These are phyloP conservation scores for Colletotrichum lentis DNA, from an alignment of 2,329 filamentous ascomycete genomes.

Conservation along the genomic window DNA sequence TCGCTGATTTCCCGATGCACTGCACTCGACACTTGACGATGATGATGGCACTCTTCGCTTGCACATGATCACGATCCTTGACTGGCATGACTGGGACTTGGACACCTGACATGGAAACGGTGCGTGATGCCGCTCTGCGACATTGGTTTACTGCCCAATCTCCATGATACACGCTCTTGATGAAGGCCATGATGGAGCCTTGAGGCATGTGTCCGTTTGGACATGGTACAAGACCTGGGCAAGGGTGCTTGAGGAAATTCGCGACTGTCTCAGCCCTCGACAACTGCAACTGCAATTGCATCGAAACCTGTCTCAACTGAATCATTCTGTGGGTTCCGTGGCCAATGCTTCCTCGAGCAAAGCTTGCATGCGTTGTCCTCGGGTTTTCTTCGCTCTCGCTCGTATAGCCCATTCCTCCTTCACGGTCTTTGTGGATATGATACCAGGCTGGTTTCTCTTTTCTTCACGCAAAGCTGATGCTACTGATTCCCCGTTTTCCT, in stretches of 20 bases:
- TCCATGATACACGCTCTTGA: slow-evolving; percentile 32
- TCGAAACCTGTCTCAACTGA: slow-evolving; percentile 7
- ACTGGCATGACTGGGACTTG: slow-evolving; percentile 33
- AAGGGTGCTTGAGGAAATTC: background rate
- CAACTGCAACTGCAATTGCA: slow-evolving; percentile 47
- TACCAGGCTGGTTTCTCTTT: slow-evolving; percentile 19
- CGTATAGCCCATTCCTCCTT: slow-evolving; percentile 17
- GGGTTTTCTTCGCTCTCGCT: background rate
- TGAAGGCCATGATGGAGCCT: slow-evolving; percentile 22
- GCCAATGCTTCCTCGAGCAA: background rate
- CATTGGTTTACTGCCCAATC: slow-evolving; percentile 28
- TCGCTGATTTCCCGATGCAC: slow-evolving; percentile 35
- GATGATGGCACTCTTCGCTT: slow-evolving; percentile 36
- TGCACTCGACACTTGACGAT: slow-evolving; percentile 37
- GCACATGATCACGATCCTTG: slow-evolving; percentile 36
- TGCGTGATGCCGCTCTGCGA: slow-evolving; percentile 32
- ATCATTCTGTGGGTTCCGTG: slow-evolving; percentile 20
- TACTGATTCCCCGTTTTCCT: slow-evolving; percentile 45
- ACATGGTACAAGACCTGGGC: slow-evolving; percentile 16
- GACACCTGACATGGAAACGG: slow-evolving; percentile 34
- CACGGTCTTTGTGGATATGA: slow-evolving; percentile 23
- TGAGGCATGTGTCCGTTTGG: slow-evolving; percentile 13
- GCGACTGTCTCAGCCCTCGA: slow-evolving; percentile 26
- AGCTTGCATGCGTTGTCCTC: slow-evolving; percentile 3
- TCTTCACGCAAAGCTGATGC: slow-evolving; percentile 17